Conservation (phyloP, 2,329 filamentous ascomycete species). For the Chaetomium olivaceum region DNA sequence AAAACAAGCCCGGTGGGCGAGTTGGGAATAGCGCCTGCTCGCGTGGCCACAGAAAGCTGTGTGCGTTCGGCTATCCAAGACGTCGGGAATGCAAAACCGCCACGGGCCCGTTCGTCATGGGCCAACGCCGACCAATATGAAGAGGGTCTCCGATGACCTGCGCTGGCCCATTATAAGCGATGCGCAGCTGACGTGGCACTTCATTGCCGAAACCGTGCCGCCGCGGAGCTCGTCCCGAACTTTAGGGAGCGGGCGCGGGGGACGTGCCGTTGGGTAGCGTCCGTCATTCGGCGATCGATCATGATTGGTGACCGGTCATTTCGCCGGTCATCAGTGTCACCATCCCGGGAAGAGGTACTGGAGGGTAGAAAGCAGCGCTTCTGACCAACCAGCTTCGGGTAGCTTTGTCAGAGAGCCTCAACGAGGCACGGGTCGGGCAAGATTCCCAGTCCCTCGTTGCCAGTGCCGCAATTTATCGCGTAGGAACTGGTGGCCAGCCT, state of each 20-base stretch:
- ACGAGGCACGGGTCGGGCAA: background rate
- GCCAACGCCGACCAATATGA: background rate
- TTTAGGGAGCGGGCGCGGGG: background rate
- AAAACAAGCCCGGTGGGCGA: background rate
- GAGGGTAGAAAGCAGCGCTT: background rate
- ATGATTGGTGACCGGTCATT: background rate
- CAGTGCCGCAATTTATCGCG: background rate
- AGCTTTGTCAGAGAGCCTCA: background rate
- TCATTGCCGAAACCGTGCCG: conserved; percentile 8
- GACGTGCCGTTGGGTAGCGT: background rate
- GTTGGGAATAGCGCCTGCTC: background rate
- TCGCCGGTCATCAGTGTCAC: conserved; percentile 10
- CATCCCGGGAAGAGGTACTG: background rate
- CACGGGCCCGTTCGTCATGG: background rate
- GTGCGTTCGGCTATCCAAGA: background rate
- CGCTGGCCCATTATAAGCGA: background rate
- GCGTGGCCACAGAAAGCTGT: background rate
- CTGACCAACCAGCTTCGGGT: background rate
- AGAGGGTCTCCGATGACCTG: background rate
- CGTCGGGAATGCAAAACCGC: background rate
- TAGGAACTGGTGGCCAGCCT: background rate
- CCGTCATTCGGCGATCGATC: background rate
- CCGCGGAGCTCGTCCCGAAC: background rate
- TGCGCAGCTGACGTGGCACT: conserved; percentile 17
- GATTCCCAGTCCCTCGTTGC: background rate